These are phyloP conservation scores for Leonotis leonurus DNA, from an alignment of 257 asterid genomes.

Conservation along the genomic window DNA sequence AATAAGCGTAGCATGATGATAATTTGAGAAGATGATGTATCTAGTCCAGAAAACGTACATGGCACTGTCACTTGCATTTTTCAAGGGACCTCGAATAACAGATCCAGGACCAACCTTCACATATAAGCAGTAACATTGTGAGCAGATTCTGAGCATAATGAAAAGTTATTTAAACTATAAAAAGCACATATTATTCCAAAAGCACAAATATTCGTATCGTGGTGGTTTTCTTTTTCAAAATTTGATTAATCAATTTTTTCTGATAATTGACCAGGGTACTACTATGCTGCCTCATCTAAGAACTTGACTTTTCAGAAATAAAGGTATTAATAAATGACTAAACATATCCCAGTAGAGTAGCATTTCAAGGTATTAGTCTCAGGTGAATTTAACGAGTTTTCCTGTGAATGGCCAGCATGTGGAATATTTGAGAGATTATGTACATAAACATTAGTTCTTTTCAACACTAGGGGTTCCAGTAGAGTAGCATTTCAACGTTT, in stretches of 20 bases:
- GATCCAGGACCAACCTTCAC: conserved; percentile 88
- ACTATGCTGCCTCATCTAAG: conserved; percentile 8
- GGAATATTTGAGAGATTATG: neutral
- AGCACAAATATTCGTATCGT: neutral
- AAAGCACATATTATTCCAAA: conserved; percentile 3
- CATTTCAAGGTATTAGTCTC: neutral
- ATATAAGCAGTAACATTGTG: conserved; percentile 11
- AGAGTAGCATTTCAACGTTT: conserved; percentile 5
- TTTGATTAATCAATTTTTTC: neutral
- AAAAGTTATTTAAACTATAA: conserved; percentile 1
- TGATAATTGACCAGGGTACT: neutral
- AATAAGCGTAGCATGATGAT: conserved; percentile 1
- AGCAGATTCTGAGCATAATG: conserved; percentile 15
- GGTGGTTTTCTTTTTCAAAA: neutral
- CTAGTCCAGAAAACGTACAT: conserved; percentile 38
- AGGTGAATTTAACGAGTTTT: neutral
- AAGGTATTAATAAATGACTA: neutral
- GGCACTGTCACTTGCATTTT: conserved; percentile 44
- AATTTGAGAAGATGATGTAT: neutral
- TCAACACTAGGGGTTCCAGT: conserved; percentile 1
- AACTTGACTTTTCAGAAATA: neutral
- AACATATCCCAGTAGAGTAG: too few species aligned
- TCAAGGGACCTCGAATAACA: conserved; percentile 60
- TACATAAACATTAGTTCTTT: neutral
- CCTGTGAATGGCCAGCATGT: neutral